Percentiles rank a stretch among this genome's conserved stretches.
Evolutionary conservation across 139 green algal species (phyloP).

Genomic region (Picochlorum sp.): DNA sequence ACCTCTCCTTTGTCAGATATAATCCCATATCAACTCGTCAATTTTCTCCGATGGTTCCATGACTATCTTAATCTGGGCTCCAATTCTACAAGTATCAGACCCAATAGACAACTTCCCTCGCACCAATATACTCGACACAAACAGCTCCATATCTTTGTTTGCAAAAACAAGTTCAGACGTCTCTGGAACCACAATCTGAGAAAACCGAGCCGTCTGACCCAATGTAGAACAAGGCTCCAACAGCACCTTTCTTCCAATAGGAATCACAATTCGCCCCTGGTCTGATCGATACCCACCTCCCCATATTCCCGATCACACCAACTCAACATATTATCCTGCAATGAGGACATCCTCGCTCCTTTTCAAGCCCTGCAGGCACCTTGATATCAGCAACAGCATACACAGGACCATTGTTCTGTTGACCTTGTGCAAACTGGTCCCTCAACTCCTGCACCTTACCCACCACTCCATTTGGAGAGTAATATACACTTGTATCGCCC

Average conservation of each 20-base stretch:
- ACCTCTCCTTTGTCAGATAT: not conserved
- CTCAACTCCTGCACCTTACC: not conserved
- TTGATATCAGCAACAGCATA: no score
- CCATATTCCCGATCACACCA: not conserved
- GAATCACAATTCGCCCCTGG: not conserved
- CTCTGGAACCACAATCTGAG: not conserved
- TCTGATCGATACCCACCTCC: not conserved
- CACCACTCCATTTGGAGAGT: not conserved
- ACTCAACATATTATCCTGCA: not conserved
- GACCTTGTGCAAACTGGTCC: not conserved
- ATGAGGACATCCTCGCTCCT: not conserved
- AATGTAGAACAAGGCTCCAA: not conserved
- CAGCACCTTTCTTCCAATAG: not conserved
- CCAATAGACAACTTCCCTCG: not conserved
- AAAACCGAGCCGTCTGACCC: not conserved
- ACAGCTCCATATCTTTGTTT: not conserved
- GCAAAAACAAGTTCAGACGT: conserved; percentile 1
- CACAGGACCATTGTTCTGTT: no score
- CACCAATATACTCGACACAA: not conserved
- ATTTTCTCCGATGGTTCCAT: not conserved
- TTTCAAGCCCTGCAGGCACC: no score
- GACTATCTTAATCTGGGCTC: not conserved
- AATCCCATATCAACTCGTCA: not conserved
- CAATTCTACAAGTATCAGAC: not conserved
- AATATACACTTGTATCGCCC: not conserved